phyloP scores from a whole-genome alignment of 2,329 filamentous ascomycete genomes.

The Cladosporium sp. region DNA sequence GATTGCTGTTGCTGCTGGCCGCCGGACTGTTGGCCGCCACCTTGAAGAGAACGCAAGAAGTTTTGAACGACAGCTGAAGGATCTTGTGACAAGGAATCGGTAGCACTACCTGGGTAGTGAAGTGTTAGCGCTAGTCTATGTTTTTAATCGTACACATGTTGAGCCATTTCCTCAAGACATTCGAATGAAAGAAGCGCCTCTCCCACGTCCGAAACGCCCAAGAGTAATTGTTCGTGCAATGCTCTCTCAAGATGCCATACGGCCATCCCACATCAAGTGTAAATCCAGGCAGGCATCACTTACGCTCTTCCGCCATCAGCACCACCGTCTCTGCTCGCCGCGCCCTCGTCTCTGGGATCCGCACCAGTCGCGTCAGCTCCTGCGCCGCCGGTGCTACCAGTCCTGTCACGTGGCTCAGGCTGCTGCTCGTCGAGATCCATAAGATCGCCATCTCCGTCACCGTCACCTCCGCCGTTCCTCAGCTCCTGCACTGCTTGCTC shows the following conservation, averaged over 20 bases:
- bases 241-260: not conserved
- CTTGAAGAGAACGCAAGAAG: conserved; percentile 79
- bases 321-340: conserved; percentile 84
- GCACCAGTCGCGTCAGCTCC: conserved; percentile 85
- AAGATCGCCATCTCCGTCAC: conserved; percentile 52
- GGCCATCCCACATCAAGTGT: not conserved
- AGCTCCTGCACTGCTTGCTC: conserved; percentile 64
- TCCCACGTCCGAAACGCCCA: not conserved
- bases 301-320: conserved; percentile 99
- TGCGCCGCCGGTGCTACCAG: conserved; percentile 72
- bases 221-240: not conserved
- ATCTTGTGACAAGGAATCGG: conserved; percentile 60
- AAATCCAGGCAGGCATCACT: conserved; percentile 54
- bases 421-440: conserved; percentile 77
- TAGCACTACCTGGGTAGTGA: conserved; percentile 50
- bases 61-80: conserved; percentile 79
- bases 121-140: conserved; percentile 18
- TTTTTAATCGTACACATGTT: conserved; percentile 14
- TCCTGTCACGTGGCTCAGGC: conserved; percentile 58
- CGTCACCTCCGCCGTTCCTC: conserved; percentile 60
- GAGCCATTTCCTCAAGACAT: not conserved
- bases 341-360: conserved; percentile 86
- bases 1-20: conserved; percentile 39
- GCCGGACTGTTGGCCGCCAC: conserved; percentile 40
- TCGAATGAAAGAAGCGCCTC: not conserved